Base-by-base conservation (phyloP, 129 eudicot genomes). In the Calendula officinalis region DNA sequence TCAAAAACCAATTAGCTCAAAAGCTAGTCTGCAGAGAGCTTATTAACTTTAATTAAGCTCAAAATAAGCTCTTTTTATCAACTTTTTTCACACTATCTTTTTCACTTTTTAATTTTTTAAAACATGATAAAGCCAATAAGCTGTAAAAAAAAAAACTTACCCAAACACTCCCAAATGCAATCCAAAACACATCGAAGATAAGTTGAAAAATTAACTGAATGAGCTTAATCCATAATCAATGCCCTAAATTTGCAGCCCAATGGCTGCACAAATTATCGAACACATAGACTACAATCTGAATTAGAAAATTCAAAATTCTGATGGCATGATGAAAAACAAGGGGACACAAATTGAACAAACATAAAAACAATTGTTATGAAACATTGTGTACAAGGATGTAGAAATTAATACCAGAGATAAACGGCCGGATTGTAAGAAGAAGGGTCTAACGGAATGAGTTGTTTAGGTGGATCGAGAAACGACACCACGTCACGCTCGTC, bases 401-500 rank as follows among this genome's bases (percentile, higher is more conserved):
- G 16, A 5, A 22, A 56, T 6, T 5, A 16, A 50, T 49, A 78
- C 95, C 91, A 86, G 27, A 90, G 87, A 80, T 90, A 90, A 55
- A 77, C 43, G 4, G 97, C 94, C 3, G 95, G 90, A 60, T 82
- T 90, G 75, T 74, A 90, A 42, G 97, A 80, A 64, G 86, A 63
- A 12, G 92, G 92, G 54, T 86, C 87, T 42, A 86, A 43, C 1
- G 95, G 95, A 69, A 86, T 77, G 36, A 90, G 89, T 44, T 64
- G 68, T 37, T 77, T 86, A 10, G 95, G 92, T 53, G 95, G 95
- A 62, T 81, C 85, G n/a, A 90, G 95, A 73, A 86, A 90, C 15
- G 91, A 71, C 14, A 79, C 72, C 12, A 90, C 84, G 14, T 86
- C 97, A 49, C 64, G 73, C 61, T 83, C 97, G 34, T 86, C 95